Percentiles rank a stretch among this genome's conserved stretches.
Conservation (phyloP, 768 basidiomycete genomes). For the Mycena belliarum region DNA sequence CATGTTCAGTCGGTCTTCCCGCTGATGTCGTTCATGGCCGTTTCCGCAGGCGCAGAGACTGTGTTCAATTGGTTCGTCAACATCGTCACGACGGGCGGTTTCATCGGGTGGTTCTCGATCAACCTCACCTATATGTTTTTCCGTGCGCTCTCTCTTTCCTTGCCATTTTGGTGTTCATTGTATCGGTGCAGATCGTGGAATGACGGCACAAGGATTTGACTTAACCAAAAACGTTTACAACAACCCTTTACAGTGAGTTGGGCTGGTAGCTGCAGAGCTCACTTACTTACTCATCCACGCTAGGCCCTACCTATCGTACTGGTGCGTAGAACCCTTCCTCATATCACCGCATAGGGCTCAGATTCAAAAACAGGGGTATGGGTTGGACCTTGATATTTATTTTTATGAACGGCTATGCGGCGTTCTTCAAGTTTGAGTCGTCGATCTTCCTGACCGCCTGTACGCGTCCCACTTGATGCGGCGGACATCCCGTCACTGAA, state of each 20-base stretch:
- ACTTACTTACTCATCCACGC: background rate
- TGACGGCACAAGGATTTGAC: slow-evolving; percentile 65
- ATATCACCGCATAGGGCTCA: background rate
- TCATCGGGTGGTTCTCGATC: slow-evolving; percentile 67
- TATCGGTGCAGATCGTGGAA: slow-evolving; percentile 56
- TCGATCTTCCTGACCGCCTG: slow-evolving; percentile 51
- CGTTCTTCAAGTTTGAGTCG: slow-evolving; percentile 66
- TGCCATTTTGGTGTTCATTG: background rate
- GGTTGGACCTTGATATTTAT: slow-evolving; percentile 66
- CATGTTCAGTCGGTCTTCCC: slow-evolving; percentile 40
- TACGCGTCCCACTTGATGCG: slow-evolving; percentile 25
- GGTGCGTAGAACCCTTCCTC: slow-evolving; percentile 24
- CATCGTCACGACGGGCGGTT: slow-evolving; percentile 67
- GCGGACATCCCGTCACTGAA: background rate
- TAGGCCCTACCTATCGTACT: slow-evolving; percentile 63
- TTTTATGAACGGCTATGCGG: slow-evolving; percentile 50
- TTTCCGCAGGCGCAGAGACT: slow-evolving; percentile 53
- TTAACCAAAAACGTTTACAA: slow-evolving; percentile 63
- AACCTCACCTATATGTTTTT: slow-evolving; percentile 75
- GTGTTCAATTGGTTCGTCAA: slow-evolving; percentile 31
- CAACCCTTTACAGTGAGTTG: slow-evolving; percentile 49
- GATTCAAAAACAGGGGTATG: slow-evolving; percentile 41
- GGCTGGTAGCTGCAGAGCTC: too few species aligned
- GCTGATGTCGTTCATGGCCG: slow-evolving; percentile 64
- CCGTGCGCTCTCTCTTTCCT: slow-evolving; percentile 41